Conservation (phyloP, 441 rosid genomes). For the Gossypium schwendimanii region DNA sequence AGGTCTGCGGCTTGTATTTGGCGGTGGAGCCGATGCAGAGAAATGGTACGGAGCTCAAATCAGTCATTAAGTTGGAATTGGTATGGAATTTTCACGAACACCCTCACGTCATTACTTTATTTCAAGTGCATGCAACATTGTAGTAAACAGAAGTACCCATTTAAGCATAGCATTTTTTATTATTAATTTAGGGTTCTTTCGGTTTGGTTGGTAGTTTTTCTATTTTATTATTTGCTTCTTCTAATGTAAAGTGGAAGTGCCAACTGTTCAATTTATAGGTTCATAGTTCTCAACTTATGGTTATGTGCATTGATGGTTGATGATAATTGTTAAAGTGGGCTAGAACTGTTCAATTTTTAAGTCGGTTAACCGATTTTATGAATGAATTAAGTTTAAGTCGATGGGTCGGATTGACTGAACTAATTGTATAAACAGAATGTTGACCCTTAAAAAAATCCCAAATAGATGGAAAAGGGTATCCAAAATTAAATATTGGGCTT, state of each 20-base stretch:
- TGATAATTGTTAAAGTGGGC: background rate
- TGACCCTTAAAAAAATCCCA: too few relatives aligned
- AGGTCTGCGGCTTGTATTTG: conserved; percentile 85
- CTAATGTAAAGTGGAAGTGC: background rate
- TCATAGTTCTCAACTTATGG: background rate
- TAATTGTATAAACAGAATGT: too few relatives aligned
- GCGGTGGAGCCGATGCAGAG: conserved; percentile 50
- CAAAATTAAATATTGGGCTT: too few relatives aligned
- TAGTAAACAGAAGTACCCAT: background rate
- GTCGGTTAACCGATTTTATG: too few relatives aligned
- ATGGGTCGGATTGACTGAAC: too few relatives aligned
- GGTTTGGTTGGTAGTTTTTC: background rate
- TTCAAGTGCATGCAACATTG: background rate
- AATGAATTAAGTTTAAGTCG: too few relatives aligned
- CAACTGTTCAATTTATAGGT: background rate
- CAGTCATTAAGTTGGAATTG: conserved; percentile 71
- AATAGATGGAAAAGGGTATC: too few relatives aligned
- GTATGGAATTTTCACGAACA: conserved; percentile 27
- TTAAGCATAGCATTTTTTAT: background rate
- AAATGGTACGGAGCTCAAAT: conserved; percentile 69
- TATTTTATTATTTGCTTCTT: background rate
- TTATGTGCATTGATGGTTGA: background rate
- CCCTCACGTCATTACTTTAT: background rate
- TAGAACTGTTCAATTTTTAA: background rate
- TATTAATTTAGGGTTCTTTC: background rate